These are phyloP conservation scores for Coniferiporia weirii DNA, from an alignment of 1,284 basidiomycete genomes.

Conservation along the genomic window DNA sequence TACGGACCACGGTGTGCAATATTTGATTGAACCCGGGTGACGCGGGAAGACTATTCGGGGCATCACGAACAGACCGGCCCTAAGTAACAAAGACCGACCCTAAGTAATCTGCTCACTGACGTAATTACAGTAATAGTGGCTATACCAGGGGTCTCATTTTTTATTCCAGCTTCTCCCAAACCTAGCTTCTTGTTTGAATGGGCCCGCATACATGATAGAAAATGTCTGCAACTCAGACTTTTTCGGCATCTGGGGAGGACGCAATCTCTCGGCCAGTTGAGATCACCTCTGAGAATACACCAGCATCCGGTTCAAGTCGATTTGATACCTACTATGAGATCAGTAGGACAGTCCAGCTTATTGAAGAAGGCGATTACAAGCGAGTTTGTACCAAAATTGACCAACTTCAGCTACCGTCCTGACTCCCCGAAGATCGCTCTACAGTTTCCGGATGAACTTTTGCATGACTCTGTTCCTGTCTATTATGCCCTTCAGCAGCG, in stretches of 20 bases:
- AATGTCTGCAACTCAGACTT: conserved; percentile 26
- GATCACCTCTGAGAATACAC: conserved; percentile 34
- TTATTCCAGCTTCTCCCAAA: too few relatives aligned
- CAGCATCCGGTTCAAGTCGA: conserved; percentile 30
- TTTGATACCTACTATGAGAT: conserved; percentile 63
- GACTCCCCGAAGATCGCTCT: conserved; percentile 64
- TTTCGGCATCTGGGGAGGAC: conserved; percentile 58
- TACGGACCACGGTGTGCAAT: too few relatives aligned
- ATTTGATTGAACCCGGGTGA: too few relatives aligned
- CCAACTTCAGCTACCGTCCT: neutral
- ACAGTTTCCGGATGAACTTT: conserved; percentile 94
- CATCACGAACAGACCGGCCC: neutral
- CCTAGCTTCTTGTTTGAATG: neutral
- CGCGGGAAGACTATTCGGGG: neutral
- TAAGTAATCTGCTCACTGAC: neutral
- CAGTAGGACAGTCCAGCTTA: conserved; percentile 45
- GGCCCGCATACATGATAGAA: neutral
- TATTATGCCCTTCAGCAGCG: conserved; percentile 62
- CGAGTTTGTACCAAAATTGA: conserved; percentile 38
- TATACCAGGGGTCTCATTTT: too few relatives aligned
- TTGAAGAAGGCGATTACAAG: conserved; percentile 49
- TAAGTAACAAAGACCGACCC: neutral
- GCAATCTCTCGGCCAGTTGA: conserved; percentile 51
- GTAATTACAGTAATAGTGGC: too few relatives aligned
- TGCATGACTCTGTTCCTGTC: conserved; percentile 86